phyloP scores from a whole-genome alignment of 768 basidiomycete genomes.

The Obba rivulosa region DNA sequence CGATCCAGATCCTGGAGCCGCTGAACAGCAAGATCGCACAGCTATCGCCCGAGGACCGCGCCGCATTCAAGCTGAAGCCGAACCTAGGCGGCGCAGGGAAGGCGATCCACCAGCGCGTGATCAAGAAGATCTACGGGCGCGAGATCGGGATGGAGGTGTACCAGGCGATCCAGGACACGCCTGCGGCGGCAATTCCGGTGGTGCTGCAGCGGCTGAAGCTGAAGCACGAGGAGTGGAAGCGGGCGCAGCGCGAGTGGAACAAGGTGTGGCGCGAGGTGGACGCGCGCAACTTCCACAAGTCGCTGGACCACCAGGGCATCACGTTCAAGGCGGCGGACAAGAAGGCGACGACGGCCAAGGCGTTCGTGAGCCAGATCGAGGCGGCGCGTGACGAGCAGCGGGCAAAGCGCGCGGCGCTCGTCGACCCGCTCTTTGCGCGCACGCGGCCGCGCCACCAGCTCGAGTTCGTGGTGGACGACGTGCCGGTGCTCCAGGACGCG shows the following conservation, averaged over 20 bases:
- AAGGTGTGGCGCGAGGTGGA: slow-evolving; percentile 98
- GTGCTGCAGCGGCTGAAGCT: slow-evolving; percentile 86
- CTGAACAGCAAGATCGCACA: slow-evolving; percentile 82
- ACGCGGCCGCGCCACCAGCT: slow-evolving; percentile 74
- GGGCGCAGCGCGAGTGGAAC: slow-evolving; percentile 97
- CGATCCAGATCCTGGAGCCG: slow-evolving; percentile 87
- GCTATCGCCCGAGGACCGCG: slow-evolving; percentile 73
- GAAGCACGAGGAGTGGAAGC: slow-evolving; percentile 98
- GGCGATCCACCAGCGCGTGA: slow-evolving; percentile 85
- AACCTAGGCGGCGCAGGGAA: slow-evolving; percentile 82
- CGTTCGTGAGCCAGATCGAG: slow-evolving; percentile 82
- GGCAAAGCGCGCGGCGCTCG: slow-evolving; percentile 59
- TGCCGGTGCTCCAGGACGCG: slow-evolving; percentile 75
- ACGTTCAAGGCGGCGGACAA: slow-evolving; percentile 90
- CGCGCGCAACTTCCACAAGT: slow-evolving; percentile 88
- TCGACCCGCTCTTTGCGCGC: slow-evolving; percentile 49
- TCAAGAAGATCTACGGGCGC: slow-evolving; percentile 96
- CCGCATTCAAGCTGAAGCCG: slow-evolving; percentile 80
- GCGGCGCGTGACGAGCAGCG: slow-evolving; percentile 78
- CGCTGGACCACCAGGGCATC: slow-evolving; percentile 90
- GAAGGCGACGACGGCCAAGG: slow-evolving; percentile 69
- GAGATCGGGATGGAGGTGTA: slow-evolving; percentile 80
- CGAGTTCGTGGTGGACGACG: slow-evolving; percentile 64
- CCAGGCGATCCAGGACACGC: slow-evolving; percentile 88
- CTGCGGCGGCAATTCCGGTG: slow-evolving; percentile 82